Evolutionary conservation across 2,329 filamentous ascomycete genomes (phyloP).

Genomic region (Aspergillaceae sp.): DNA sequence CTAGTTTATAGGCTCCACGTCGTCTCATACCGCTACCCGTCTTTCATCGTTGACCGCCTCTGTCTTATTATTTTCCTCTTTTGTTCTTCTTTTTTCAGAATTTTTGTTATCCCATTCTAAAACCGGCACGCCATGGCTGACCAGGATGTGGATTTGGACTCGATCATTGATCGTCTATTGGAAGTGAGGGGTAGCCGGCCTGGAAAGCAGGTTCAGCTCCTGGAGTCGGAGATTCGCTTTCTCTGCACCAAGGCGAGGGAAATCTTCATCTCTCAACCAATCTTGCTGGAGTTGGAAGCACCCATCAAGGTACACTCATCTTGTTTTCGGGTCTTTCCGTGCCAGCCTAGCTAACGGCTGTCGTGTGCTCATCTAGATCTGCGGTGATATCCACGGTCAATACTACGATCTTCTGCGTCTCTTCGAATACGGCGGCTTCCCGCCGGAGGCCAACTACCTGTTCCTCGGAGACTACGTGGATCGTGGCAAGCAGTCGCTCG

Average conservation of each 20-base stretch:
- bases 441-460: constrained; percentile 97
- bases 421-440: constrained; percentile 97
- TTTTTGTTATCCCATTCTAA: constrained; percentile 17
- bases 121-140: constrained; percentile 57
- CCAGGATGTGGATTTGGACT: constrained; percentile 93
- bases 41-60: constrained; percentile 14
- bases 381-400: constrained; percentile 97
- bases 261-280: constrained; percentile 99
- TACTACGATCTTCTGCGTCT: constrained; percentile 96
- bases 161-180: constrained; percentile 95
- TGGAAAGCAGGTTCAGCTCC: constrained; percentile 94
- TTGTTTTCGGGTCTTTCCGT: not conserved
- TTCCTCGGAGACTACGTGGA: constrained; percentile 99
- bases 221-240: constrained; percentile 92
- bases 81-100: constrained; percentile 15
- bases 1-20: constrained; percentile 27
- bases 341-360: not conserved
- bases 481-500: constrained; percentile 96
- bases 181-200: constrained; percentile 96
- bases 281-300: constrained; percentile 92
- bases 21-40: constrained; percentile 21
- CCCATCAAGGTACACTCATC: constrained; percentile 76
- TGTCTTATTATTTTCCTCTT: constrained; percentile 15
- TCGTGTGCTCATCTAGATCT: constrained; percentile 59
- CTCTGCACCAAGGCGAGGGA: constrained; percentile 97